These are phyloP conservation scores for Teratosphaeria destructans DNA, from an alignment of 2,329 filamentous ascomycete species.

Conservation along the genomic window DNA sequence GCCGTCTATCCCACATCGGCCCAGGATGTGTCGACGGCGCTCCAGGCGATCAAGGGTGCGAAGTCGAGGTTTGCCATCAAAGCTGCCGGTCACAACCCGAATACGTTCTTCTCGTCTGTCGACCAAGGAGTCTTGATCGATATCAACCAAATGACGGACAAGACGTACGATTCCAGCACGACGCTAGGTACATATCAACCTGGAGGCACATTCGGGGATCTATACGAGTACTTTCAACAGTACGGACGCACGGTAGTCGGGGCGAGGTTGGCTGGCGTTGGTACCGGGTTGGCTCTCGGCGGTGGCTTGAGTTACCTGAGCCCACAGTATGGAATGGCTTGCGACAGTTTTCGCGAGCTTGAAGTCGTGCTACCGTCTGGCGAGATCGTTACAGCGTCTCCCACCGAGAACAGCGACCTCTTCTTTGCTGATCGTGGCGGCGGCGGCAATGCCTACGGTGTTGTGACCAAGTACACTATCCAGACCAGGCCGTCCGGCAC, in stretches of 20 bases:
- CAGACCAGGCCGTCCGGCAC: conserved; percentile 2
- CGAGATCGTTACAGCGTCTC: conserved; percentile 37
- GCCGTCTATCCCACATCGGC: neutral
- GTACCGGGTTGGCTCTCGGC: neutral
- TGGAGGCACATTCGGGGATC: neutral
- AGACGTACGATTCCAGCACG: neutral
- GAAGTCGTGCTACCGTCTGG: conserved; percentile 43
- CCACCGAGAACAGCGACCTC: conserved; percentile 36
- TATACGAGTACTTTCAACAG: neutral
- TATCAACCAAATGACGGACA: neutral
- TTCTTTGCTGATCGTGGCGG: conserved; percentile 43
- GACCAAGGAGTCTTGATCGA: neutral
- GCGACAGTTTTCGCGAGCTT: conserved; percentile 12
- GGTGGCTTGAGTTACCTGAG: conserved; percentile 14
- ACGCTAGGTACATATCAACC: neutral
- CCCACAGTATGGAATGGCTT: conserved; percentile 11
- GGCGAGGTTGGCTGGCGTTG: neutral
- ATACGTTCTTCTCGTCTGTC: neutral
- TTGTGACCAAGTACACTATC: conserved; percentile 11
- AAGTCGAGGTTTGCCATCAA: neutral
- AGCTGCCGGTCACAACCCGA: neutral
- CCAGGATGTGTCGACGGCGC: neutral
- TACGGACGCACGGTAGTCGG: neutral
- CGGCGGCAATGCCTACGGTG: conserved; percentile 40
- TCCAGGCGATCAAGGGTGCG: neutral